These are phyloP conservation scores for Xanthoconium purpureum DNA, from an alignment of 768 basidiomycete genomes.

Conservation along the genomic window DNA sequence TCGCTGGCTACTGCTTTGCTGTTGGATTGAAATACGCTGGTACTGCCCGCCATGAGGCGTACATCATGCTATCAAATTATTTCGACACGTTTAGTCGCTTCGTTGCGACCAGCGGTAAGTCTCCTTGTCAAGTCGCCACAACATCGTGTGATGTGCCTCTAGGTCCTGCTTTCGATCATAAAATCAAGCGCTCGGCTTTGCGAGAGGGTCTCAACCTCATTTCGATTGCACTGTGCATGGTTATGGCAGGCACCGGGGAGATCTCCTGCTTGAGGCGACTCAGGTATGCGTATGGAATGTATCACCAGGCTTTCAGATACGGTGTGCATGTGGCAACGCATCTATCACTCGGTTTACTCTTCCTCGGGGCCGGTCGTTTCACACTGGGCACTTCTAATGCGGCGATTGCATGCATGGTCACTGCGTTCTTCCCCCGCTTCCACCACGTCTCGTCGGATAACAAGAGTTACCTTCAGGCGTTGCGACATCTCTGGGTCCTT, in stretches of 20 bases:
- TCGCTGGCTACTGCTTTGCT: slow-evolving; percentile 89
- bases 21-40: slow-evolving; percentile 93
- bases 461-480: slow-evolving; percentile 85
- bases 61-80: slow-evolving; percentile 74
- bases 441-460: slow-evolving; percentile 80
- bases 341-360: slow-evolving; percentile 85
- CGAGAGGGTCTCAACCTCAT: slow-evolving; percentile 87
- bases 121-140: neutral
- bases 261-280: slow-evolving; percentile 84
- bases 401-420: slow-evolving; percentile 84
- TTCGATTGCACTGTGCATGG: slow-evolving; percentile 81
- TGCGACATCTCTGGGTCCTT: slow-evolving; percentile 94
- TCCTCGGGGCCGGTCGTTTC: slow-evolving; percentile 89
- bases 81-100: slow-evolving; percentile 76
- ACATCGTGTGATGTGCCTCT: slow-evolving; percentile 2
- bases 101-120: slow-evolving; percentile 65
- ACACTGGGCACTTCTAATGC: slow-evolving; percentile 91
- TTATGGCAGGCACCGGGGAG: slow-evolving; percentile 98
- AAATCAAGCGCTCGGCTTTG: slow-evolving; percentile 83
- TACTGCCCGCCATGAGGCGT: slow-evolving; percentile 87
- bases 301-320: slow-evolving; percentile 72
- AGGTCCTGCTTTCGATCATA: slow-evolving; percentile 83
- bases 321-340: slow-evolving; percentile 89
- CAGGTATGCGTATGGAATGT: slow-evolving; percentile 87
- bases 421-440: slow-evolving; percentile 91